Base-by-base conservation (phyloP, 768 basidiomycete genomes). In the Boletus rufocinnamomeus region DNA sequence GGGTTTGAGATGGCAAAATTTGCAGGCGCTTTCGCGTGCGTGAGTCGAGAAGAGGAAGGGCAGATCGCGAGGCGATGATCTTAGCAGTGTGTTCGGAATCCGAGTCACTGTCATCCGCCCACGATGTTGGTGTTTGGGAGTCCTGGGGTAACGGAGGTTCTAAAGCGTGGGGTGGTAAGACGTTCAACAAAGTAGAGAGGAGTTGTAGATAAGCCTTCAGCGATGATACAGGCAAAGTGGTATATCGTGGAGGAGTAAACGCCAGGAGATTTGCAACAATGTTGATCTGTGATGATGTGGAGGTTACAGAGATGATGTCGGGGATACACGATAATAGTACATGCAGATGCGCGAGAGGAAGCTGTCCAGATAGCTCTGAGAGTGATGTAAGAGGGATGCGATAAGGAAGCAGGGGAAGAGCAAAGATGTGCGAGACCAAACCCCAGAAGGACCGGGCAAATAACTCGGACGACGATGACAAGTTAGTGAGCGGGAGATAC, bases 331-430 rank as follows among this genome's bases (percentile, higher is more conserved):
- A 69, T 52, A 66, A 71, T 52, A 80, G 57, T 21, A 71, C 59
- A 56, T 73, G 63, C 25, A 81, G 54, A 13, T 74, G 72, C 14
- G 74, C 69, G 21, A 86, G 76, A 2, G 93, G 91, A 14, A 95
- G 76, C 11, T 79, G 76, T 17, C 84, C 77, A 17, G 88, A 85
- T 41, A 98, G 76, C 25, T 80, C 73, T 4, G 85, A 84, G 37
- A 96, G 80, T 23, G 84, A 80, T 0, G 75, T 70, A 23, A 86
- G 76, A 37, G 84, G 88, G 47, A 89, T 76, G 9, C 85, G 88
- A 71, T 91, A 88, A 1, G 92, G 93, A 0, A 98, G 80, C 0
- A 93, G 75, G 0, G 91, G 89, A 45, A 95, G 77, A 2, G 87
- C 81, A 57, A 96, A 77, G 54, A 95, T 83, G 59, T 76, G 72